Evolutionary conservation across 1,284 basidiomycete genomes (phyloP).

Genomic region (Polyporus tsugae): DNA sequence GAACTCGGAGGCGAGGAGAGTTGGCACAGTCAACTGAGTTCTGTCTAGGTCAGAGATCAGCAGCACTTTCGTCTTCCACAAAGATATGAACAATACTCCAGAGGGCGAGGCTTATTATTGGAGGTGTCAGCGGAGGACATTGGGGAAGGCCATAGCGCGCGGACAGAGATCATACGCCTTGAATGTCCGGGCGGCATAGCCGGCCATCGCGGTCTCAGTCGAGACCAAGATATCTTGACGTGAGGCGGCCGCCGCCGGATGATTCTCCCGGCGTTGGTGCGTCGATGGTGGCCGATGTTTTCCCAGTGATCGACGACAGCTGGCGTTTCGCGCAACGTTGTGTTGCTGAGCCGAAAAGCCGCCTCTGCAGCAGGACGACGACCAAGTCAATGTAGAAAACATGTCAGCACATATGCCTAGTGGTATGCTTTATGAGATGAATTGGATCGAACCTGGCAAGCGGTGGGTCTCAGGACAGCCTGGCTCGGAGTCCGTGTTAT

Average conservation of each 20-base stretch:
- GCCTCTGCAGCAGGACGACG: neutral
- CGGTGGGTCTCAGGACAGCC: neutral
- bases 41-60: neutral
- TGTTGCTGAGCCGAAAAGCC: neutral
- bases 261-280: neutral
- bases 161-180: neutral
- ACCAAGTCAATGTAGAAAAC: neutral
- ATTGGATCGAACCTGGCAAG: neutral
- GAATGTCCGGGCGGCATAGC: neutral
- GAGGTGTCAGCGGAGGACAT: neutral
- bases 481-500: neutral
- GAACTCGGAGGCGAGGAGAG: slow-evolving; percentile 1
- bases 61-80: neutral
- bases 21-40: neutral
- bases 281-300: neutral
- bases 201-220: neutral
- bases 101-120: neutral
- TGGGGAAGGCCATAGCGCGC: neutral
- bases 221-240: neutral
- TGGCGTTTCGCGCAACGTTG: neutral
- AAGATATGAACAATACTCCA: neutral
- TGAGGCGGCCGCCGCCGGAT: neutral
- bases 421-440: neutral
- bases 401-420: neutral
- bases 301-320: neutral